Evolutionary conservation across 371 early-diverging fungal species (phyloP).

Genomic region (Capillidium heterosporum): DNA sequence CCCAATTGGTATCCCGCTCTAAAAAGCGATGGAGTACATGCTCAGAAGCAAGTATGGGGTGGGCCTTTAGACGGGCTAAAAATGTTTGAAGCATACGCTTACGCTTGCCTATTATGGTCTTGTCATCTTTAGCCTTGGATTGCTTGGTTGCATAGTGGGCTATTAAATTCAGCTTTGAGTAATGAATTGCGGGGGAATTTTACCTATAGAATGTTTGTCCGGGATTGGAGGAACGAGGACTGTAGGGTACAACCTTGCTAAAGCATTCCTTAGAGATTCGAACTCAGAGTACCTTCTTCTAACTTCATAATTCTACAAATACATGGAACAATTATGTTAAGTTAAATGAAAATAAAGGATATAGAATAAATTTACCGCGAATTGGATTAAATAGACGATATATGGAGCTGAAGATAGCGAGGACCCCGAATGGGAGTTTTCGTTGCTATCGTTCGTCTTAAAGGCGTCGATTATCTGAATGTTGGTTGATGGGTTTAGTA

Average conservation of each 20-base stretch:
- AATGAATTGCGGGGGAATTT: constrained; percentile 14
- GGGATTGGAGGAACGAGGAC: constrained; percentile 86
- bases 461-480: neutral
- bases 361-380: constrained; percentile 18
- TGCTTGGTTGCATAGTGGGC: constrained; percentile 72
- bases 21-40: constrained; percentile 82
- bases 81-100: constrained; percentile 81
- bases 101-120: constrained; percentile 59
- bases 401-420: neutral
- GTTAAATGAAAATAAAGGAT: neutral
- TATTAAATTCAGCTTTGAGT: neutral
- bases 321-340: neutral
- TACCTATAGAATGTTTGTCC: constrained; percentile 74
- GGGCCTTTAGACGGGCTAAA: constrained; percentile 55
- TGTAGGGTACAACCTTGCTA: constrained; percentile 60
- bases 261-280: constrained; percentile 57
- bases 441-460: too few relatives aligned
- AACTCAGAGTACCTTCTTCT: constrained; percentile 88
- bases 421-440: neutral
- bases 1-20: constrained; percentile 37
- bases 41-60: constrained; percentile 65
- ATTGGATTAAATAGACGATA: constrained; percentile 29
- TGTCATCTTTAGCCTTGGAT: constrained; percentile 71
- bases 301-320: constrained; percentile 27
- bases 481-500: neutral